phyloP scores from a whole-genome alignment of 2,329 filamentous ascomycete genomes.

The Ceratocystis huliohia region DNA sequence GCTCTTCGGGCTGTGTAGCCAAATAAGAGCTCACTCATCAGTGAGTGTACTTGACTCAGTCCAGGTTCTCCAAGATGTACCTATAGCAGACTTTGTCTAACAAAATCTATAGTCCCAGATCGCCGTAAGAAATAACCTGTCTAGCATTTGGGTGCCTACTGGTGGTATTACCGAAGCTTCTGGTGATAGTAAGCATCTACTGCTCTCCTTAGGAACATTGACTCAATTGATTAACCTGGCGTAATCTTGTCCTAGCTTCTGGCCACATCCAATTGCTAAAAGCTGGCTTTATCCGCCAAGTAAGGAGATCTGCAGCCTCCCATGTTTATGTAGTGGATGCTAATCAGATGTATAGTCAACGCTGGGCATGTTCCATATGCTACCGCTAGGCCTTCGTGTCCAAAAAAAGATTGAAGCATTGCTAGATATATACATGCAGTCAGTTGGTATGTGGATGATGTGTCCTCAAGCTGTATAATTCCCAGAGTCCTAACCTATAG shows the following conservation, averaged over 20 bases:
- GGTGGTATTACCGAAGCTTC: constrained; percentile 50
- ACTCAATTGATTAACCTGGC: background rate
- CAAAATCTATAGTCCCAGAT: constrained; percentile 10
- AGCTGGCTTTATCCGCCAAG: constrained; percentile 62
- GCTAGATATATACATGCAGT: constrained; percentile 80
- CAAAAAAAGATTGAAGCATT: constrained; percentile 77
- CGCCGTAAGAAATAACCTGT: constrained; percentile 33
- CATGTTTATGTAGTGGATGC: background rate
- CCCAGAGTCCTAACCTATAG: background rate
- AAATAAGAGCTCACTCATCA: constrained; percentile 16
- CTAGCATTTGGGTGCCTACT: constrained; percentile 67
- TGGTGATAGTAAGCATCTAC: constrained; percentile 36
- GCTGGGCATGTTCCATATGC: constrained; percentile 80
- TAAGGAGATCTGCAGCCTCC: constrained; percentile 27
- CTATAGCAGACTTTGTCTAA: background rate
- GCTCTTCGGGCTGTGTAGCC: background rate
- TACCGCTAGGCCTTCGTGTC: constrained; percentile 75
- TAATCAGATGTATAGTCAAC: constrained; percentile 45
- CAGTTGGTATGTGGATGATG: constrained; percentile 41
- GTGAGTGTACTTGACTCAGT: constrained; percentile 10
- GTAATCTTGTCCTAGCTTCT: constrained; percentile 12
- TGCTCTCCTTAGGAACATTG: background rate
- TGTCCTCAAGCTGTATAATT: background rate
- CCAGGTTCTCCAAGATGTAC: background rate
- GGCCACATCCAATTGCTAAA: constrained; percentile 32